Evolutionary conservation across 176 grass and related monocot genomes (phyloP), one percentile per base, ranked within the genome.

Genomic region (Phragmites australis): DNA sequence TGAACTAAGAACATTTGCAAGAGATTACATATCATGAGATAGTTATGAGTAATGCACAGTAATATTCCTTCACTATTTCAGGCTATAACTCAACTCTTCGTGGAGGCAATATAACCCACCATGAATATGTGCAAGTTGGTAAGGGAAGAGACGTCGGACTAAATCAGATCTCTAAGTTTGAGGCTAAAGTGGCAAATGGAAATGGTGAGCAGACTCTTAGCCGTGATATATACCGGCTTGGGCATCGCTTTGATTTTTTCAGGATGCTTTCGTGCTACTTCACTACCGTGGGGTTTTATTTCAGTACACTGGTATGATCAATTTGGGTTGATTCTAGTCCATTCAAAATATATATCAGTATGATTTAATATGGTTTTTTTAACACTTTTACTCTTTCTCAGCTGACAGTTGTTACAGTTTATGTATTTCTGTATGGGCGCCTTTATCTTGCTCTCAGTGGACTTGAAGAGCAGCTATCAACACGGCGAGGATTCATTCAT

Each of bases 221-320:
- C 67, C 94, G 89, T 63, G 94, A 97, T 74, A 91, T 97, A 78
- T 97, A 94, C 51, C 74, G 94, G 44, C 94, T 97, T 68, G 94
- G 94, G 45, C 94, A 93, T 57, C 91, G 94, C 50, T 97, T 97
- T 8, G 94, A 97, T 86, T 97, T 97, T 55, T 97, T 97, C 82
- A 91, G 94, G 65, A 97, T 97, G 94, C 87, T 97, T 63, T 97
- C 94, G 11, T 97, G 94, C 87, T 97, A 97, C 78, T 97, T 90
- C 69, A 97, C 91, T 37, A 97, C 94, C 5, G 85, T 94, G 56
- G 94, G 94, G 1, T 94, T 97, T 75, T 97, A 97, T 81, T 88
- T 97, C 62, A 97, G 89, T 86, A 97, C 82, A 27, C 68, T 97
- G 89, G 94, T 97, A 94, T 80, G 85, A 45, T 19, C 47, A 73